Conservation (phyloP, 2,329 filamentous ascomycete species). For the Sporothrix luriei region DNA sequence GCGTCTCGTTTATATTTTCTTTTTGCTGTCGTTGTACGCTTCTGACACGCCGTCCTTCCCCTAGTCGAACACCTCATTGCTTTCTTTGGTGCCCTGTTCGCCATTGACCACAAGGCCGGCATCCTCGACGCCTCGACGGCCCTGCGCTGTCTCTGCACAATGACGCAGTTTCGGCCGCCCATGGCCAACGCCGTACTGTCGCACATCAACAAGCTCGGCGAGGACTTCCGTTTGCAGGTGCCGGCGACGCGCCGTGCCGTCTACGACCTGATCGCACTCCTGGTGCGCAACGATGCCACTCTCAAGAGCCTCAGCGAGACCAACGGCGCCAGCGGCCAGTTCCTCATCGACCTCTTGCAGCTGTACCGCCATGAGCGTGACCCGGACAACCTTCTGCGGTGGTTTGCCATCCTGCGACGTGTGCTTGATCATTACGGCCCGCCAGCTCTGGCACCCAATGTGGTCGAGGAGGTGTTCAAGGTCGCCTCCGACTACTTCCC, state of each 20-base stretch:
- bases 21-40: too few relatives aligned
- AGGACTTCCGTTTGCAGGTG: constrained; percentile 60
- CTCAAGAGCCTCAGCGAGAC: constrained; percentile 48
- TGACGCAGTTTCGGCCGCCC: constrained; percentile 55
- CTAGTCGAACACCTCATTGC: constrained; percentile 44
- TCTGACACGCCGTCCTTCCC: neutral
- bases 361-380: constrained; percentile 60
- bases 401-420: constrained; percentile 55
- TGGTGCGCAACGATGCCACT: constrained; percentile 46
- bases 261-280: constrained; percentile 52
- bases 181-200: constrained; percentile 54
- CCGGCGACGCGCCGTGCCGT: constrained; percentile 56
- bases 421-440: constrained; percentile 50
- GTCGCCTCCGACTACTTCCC: constrained; percentile 64
- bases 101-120: constrained; percentile 62
- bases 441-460: constrained; percentile 46
- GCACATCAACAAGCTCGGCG: constrained; percentile 54
- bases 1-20: too few relatives aligned
- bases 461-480: constrained; percentile 56
- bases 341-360: constrained; percentile 54
- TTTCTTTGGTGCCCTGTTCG: constrained; percentile 63
- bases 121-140: constrained; percentile 58
- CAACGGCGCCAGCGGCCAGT: constrained; percentile 48
- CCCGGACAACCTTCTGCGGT: constrained; percentile 58
- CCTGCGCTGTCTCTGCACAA: constrained; percentile 52